These are phyloP conservation scores for Neurospora sp. DNA, from an alignment of 495 filamentous ascomycete species.

Conservation along the genomic window DNA sequence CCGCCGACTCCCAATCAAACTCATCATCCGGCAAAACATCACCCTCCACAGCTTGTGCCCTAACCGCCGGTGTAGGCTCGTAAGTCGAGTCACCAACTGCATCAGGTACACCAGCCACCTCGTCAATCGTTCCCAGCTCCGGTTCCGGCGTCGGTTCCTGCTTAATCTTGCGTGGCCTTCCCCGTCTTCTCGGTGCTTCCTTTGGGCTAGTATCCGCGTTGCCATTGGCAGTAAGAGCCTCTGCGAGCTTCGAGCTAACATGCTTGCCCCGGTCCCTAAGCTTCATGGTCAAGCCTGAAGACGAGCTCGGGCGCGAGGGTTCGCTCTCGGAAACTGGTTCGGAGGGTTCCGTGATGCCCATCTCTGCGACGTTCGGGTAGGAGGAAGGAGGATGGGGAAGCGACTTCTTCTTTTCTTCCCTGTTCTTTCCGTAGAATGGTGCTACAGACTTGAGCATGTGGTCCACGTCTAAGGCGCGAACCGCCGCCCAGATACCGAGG, in stretches of 20 bases:
- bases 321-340: neutral
- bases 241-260: neutral
- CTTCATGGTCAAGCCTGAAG: neutral
- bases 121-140: constrained; percentile 8
- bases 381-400: neutral
- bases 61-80: constrained; percentile 16
- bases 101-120: constrained; percentile 3
- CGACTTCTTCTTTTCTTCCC: too few species aligned
- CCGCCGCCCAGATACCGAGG: constrained; percentile 44
- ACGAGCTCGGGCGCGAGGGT: neutral
- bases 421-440: constrained; percentile 9
- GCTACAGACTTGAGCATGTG: constrained; percentile 26
- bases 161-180: constrained; percentile 23
- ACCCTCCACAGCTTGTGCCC: constrained; percentile 13
- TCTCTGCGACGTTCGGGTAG: neutral
- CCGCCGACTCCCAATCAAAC: constrained; percentile 36
- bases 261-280: neutral
- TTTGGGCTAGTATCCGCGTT: neutral
- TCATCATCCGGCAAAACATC: constrained; percentile 24
- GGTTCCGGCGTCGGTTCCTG: constrained; percentile 14
- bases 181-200: constrained; percentile 10
- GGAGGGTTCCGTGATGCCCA: neutral
- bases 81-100: constrained; percentile 16
- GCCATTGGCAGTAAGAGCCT: neutral
- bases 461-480: constrained; percentile 33